phyloP scores from a whole-genome alignment of 257 asterid species.

The Ehretia macrophylla region DNA sequence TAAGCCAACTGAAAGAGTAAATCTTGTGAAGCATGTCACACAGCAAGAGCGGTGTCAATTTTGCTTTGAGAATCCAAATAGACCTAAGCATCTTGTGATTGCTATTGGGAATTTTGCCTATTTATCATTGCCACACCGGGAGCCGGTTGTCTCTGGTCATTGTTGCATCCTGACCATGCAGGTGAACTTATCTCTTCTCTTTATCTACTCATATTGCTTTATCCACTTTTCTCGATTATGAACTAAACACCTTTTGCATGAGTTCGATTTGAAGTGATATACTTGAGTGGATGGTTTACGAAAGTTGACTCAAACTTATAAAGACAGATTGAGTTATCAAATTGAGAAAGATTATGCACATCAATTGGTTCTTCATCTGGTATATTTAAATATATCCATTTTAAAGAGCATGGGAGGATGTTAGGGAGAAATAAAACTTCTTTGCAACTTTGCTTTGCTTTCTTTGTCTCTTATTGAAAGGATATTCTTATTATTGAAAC shows the following conservation, averaged over 20 bases:
- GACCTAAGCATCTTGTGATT: slow-evolving; percentile 84
- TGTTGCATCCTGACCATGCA: slow-evolving; percentile 86
- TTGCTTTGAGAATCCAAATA: slow-evolving; percentile 81
- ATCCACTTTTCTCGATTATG: not conserved
- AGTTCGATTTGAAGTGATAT: not conserved
- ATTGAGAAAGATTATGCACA: too few species aligned
- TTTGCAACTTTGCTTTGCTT: too few species aligned
- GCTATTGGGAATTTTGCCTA: slow-evolving; percentile 86
- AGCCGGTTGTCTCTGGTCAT: slow-evolving; percentile 78
- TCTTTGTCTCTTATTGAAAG: too few species aligned
- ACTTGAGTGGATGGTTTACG: too few species aligned
- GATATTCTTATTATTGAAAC: too few species aligned
- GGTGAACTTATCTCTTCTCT: slow-evolving; percentile 32
- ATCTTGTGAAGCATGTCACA: slow-evolving; percentile 57
- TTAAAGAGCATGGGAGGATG: too few species aligned
- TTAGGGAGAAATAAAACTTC: too few species aligned
- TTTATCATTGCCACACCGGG: slow-evolving; percentile 70
- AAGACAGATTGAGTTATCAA: too few species aligned
- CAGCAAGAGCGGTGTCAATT: slow-evolving; percentile 90
- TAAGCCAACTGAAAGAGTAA: slow-evolving; percentile 42
- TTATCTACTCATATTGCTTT: not conserved
- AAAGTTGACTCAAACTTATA: too few species aligned
- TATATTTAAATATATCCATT: too few species aligned
- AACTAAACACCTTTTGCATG: not conserved
- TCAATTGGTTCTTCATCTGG: too few species aligned